Evolutionary conservation across 2,329 filamentous ascomycete genomes (phyloP), one percentile per base, ranked within the genome.

Genomic region (Fusarium sp.): DNA sequence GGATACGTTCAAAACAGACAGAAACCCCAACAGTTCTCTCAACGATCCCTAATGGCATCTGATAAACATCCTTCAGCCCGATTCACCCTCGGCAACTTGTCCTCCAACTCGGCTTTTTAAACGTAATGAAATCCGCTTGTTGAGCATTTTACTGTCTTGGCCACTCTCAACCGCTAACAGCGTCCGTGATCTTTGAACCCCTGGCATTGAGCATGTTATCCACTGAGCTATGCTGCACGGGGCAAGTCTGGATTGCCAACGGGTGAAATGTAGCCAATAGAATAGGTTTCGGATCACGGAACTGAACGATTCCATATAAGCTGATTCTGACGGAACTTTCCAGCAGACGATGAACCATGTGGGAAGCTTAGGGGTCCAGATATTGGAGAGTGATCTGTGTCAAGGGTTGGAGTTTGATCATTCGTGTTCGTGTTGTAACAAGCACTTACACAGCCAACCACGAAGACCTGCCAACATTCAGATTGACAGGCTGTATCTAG

Each of bases 101-200:
- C 5, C 13, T 46, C 34, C 18, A 28, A 21, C 21, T 51, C 30
- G 49, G 41, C 27, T 41, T 30, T 41, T n/a, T 21, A 60, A 53
- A 60, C 64, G 64, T 72, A 72, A 72, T 58, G 30, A 13, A 21
- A 61, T 62, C 55, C 59, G 62, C 50, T 60, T 21, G 18, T 50
- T 20, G 34, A 42, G 21, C 23, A 18, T 42, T 14, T 28, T 53
- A 11, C 40, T 37, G 13, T 40, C 32, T 20, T 53, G 32, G 16
- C 37, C 42, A 16, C 20, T 60, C 40, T 55, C 34, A 45, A 51
- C 63, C 60, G 59, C 59, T 59, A 58, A 69, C 60, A 51, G 58
- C 58, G 58, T 60, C 21, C 43, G 37, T 59, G 50, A 46, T 62
- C 49, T 62, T 60, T 30, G 25, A 49, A 49, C 40, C 55, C 49